Evolutionary conservation across 208 protist genomes (phyloP), one percentile per base, ranked within the genome.

Genomic region (Trypanosoma vivax): DNA sequence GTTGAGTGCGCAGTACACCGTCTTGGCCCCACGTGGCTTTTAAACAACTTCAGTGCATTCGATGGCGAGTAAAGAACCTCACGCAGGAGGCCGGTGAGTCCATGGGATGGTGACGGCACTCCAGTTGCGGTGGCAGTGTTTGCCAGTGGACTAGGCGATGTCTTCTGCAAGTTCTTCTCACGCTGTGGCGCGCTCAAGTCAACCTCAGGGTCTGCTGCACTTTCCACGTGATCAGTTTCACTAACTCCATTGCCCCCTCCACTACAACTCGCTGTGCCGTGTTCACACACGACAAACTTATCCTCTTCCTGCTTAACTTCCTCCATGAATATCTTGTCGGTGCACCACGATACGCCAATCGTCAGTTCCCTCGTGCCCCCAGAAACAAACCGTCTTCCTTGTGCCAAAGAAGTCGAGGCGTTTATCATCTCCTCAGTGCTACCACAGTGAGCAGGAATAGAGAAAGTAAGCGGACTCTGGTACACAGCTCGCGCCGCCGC

Each of bases 401-500:
- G n/a, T n/a, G n/a, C n/a, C n/a, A n/a, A n/a, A n/a, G n/a, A n/a
- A n/a, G n/a, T n/a, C n/a, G n/a, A n/a, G n/a, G n/a, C n/a, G n/a
- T n/a, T n/a, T n/a, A n/a, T n/a, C n/a, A 11, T 41, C 4, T n/a
- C 1, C 11, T 11, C 14, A 47, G 25, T 37, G 24, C 9, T 9
- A 6, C 9, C 25, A 39, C 42, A 42, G 29, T 27, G 3, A 29
- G 2, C 14, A 42, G 19, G 5, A 30, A 55, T 39, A 30, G 63
- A 30, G 48, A 70, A 46, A 5, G 39, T 55, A 23, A 69, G 40
- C 55, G 73, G 31, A 66, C 51, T 31, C 60, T 53, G 40, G 65
- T 61, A 27, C 23, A 90, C 82, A 2, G 75, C 82, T 14, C 73
- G 68, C 29, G 74, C 55, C 7, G 82, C 82, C 6, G 61, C 43